A percentile compares a stretch with the other conserved stretches of the same genome.
Evolutionary conservation across 2,329 filamentous ascomycete species (phyloP).

Genomic region (Ustulina deusta): DNA sequence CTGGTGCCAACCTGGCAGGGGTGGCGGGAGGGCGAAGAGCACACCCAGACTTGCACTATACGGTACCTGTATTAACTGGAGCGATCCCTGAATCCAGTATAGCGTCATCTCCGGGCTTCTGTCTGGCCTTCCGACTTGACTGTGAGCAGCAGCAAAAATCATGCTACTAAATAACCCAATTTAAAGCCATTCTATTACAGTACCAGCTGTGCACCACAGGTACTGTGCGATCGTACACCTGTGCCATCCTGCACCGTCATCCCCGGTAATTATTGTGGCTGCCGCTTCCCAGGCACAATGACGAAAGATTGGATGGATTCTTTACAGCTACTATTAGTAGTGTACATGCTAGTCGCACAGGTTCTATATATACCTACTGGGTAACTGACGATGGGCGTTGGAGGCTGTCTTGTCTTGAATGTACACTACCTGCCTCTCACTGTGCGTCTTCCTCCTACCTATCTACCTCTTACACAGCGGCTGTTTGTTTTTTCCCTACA

Average conservation of each 20-base stretch:
- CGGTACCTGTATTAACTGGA: background rate
- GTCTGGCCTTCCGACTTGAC: slow-evolving; percentile 36
- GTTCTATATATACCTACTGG: slow-evolving; percentile 43
- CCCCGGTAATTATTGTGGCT: slow-evolving; percentile 12
- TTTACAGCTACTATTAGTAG: slow-evolving; percentile 9
- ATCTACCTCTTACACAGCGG: background rate
- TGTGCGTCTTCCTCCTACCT: slow-evolving; percentile 4
- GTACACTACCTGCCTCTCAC: background rate
- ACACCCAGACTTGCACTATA: background rate
- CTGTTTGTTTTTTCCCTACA: background rate
- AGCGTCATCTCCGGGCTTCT: slow-evolving; percentile 22
- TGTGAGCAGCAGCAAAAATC: slow-evolving; percentile 41
- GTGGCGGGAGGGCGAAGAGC: background rate
- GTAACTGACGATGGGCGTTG: slow-evolving; percentile 28
- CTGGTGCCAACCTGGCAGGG: slow-evolving; percentile 37
- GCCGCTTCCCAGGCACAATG: slow-evolving; percentile 41
- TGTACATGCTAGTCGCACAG: slow-evolving; percentile 32
- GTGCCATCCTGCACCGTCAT: slow-evolving; percentile 16
- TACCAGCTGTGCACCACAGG: background rate
- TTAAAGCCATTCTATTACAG: slow-evolving; percentile 43
- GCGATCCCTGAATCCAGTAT: slow-evolving; percentile 42
- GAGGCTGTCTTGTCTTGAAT: slow-evolving; percentile 32
- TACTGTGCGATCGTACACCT: slow-evolving; percentile 1
- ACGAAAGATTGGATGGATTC: slow-evolving; percentile 41
- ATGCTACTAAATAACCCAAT: slow-evolving; percentile 47